Base-by-base conservation (phyloP, 805 yeast genomes). In the Kluyveromyces lactis region DNA sequence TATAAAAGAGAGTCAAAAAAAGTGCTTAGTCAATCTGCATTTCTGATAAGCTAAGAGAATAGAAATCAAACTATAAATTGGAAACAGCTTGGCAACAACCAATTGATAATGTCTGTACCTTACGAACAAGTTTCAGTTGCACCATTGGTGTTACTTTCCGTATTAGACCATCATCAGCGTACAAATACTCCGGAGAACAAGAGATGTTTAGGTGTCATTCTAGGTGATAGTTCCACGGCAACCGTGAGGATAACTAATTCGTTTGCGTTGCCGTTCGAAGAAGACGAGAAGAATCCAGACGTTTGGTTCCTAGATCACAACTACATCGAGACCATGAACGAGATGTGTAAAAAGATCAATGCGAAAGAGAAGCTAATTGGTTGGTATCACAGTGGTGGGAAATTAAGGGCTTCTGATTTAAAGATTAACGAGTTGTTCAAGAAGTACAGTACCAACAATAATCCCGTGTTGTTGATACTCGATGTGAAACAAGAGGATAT, bases 321-420 rank as follows among this genome's bases (percentile, higher is more conserved):
- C 60, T 92, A 81, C 61, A 86, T 92, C 43, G 97, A 90, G 57
- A 77, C 84, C 40, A 92, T 92, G 99, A 81, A 87, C 48, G 96
- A 87, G 50, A 92, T 92, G 99, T 90, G 87, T 67, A 86, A 85
- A 60, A 92, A 94, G 62, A 89, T 92, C 60, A 94, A 89, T 66
- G 99, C 99, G 15, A 89, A 86, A 65, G 99, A 92, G 62, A 85
- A 79, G 59, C 71, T 92, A 35, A 79, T 92, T 58, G 99, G 99
- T n/a, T 92, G 99, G 99, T 92, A 92, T 60, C 99, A 92, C 63
- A 81, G 95, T 7, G 99, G 98, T 4, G 97, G 97, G 15, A 87
- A 87, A 60, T 73, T 94, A 48, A 79, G 77, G 52, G 74, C 89
- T 1, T 81, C 94, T 12, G 99, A 92, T 58, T 69, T 92, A 47